Percentiles rank a stretch among this genome's conserved stretches.
Conservation (phyloP, 176 grass and related monocot species). For the Poa pratensis region DNA sequence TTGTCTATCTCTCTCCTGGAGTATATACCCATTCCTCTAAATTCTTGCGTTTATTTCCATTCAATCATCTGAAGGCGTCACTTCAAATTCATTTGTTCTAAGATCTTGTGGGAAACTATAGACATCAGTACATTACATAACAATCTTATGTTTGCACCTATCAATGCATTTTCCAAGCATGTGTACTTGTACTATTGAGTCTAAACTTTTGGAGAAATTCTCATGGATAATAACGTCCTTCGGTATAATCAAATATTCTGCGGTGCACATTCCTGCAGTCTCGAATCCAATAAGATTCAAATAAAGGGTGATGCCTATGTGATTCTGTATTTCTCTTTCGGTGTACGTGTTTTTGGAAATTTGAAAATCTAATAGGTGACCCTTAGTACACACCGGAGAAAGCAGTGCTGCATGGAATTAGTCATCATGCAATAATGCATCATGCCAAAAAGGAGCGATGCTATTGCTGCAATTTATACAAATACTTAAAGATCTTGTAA, state of each 20-base stretch:
- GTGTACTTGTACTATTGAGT: background rate
- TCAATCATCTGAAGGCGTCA: background rate
- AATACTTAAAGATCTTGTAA: background rate
- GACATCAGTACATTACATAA: background rate
- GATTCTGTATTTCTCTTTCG: background rate
- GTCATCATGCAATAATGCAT: slow-evolving; percentile 10
- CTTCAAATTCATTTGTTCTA: background rate
- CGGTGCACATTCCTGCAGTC: background rate
- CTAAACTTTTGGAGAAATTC: background rate
- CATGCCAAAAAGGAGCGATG: background rate
- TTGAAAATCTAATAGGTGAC: background rate
- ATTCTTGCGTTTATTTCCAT: background rate
- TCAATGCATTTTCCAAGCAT: background rate
- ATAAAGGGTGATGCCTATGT: background rate
- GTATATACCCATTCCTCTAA: background rate
- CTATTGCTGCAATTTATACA: background rate
- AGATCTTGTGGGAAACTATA: background rate
- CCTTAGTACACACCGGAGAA: background rate
- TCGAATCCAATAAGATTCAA: background rate
- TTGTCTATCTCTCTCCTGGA: background rate
- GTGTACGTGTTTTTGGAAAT: background rate
- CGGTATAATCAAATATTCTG: background rate
- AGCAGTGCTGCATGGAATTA: background rate
- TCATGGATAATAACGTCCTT: background rate
- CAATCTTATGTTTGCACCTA: background rate